Conservation (phyloP, 2,329 filamentous ascomycete genomes). For the Apiospora arundinis region DNA sequence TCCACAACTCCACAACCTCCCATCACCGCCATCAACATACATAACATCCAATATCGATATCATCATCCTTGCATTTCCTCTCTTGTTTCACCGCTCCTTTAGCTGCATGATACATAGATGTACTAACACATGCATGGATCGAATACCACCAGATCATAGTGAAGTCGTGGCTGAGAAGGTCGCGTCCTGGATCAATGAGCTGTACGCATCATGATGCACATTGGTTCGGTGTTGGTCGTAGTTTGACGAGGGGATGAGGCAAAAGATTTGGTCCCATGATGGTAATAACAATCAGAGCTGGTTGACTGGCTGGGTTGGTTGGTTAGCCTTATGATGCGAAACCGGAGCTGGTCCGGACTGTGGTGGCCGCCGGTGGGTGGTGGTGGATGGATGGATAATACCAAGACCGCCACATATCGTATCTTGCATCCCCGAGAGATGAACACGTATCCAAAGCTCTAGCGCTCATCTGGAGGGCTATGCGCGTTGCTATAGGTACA, state of each 20-base stretch:
- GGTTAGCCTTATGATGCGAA: neutral
- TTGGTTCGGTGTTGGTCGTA: neutral
- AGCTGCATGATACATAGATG: neutral
- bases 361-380: neutral
- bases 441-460: conserved; percentile 1
- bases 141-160: conserved; percentile 47
- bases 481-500: neutral
- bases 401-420: neutral
- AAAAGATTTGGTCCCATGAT: neutral
- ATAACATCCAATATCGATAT: neutral
- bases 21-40: no score
- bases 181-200: conserved; percentile 58
- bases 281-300: no score
- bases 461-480: neutral
- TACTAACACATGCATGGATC: neutral
- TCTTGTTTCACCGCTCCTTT: neutral
- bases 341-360: neutral
- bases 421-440: neutral
- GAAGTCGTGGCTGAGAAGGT: conserved; percentile 57
- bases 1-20: neutral
- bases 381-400: neutral
- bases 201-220: conserved; percentile 38
- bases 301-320: no score
- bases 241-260: neutral
- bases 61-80: neutral